Evolutionary conservation across 805 yeast species (phyloP).

Genomic region (Metschnikowia reukaufii): DNA sequence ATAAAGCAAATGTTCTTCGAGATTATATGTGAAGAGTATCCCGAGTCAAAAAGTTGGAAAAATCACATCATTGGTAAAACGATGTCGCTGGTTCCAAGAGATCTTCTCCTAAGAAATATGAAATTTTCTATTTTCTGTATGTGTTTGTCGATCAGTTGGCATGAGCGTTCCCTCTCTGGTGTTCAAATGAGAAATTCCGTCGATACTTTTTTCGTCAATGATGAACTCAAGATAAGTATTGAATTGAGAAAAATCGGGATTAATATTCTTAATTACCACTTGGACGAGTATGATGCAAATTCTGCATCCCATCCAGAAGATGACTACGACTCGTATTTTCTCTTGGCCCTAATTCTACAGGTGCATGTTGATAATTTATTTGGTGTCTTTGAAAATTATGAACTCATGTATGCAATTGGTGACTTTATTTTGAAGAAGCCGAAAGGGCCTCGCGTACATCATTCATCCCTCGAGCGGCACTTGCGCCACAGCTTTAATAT

Average conservation of each 20-base stretch:
- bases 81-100: slow-evolving; percentile 9
- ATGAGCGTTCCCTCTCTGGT: slow-evolving; percentile 12
- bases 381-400: slow-evolving; percentile 44
- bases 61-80: slow-evolving; percentile 12
- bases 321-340: slow-evolving; percentile 34
- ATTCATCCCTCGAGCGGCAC: slow-evolving; percentile 21
- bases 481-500: slow-evolving; percentile 32
- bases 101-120: slow-evolving; percentile 14
- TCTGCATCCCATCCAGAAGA: slow-evolving; percentile 17
- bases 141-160: slow-evolving; percentile 15
- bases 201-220: slow-evolving; percentile 21
- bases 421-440: slow-evolving; percentile 28
- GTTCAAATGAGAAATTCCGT: slow-evolving; percentile 16
- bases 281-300: slow-evolving; percentile 41
- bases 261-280: slow-evolving; percentile 37
- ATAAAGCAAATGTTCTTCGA: slow-evolving; percentile 33
- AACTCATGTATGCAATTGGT: slow-evolving; percentile 42
- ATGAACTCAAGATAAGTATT: slow-evolving; percentile 29
- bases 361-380: slow-evolving; percentile 38
- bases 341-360: slow-evolving; percentile 38
- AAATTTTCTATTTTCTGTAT: slow-evolving; percentile 18
- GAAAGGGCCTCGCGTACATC: slow-evolving; percentile 21
- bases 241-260: slow-evolving; percentile 37
- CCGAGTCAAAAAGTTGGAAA: slow-evolving; percentile 15
- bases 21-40: slow-evolving; percentile 26